Percentiles rank a stretch among this genome's conserved stretches.
Evolutionary conservation across 345 rosid species (phyloP).

Genomic region (thale cress (Arabidopsis thaliana)): DNA sequence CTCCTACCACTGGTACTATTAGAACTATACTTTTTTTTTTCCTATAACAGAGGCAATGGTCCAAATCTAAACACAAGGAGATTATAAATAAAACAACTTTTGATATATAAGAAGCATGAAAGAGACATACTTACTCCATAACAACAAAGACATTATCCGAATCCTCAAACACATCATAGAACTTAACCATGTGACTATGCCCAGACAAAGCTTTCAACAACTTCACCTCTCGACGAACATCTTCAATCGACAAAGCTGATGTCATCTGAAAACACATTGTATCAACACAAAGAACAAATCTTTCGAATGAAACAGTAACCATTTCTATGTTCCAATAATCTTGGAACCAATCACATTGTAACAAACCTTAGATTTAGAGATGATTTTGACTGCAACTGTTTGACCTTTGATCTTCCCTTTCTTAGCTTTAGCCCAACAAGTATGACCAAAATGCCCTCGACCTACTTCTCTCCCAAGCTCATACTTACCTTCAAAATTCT

Average conservation of each 20-base stretch:
- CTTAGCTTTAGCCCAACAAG: conserved; percentile 85
- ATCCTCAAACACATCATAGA: conserved; percentile 90
- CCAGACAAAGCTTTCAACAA: conserved; percentile 81
- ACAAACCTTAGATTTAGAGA: conserved; percentile 80
- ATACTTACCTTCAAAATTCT: conserved; percentile 74
- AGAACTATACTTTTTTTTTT: too few species aligned
- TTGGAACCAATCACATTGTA: conserved; percentile 27
- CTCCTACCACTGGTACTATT: background rate
- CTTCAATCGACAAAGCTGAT: conserved; percentile 80
- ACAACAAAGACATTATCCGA: conserved; percentile 74
- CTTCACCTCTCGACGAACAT: conserved; percentile 94
- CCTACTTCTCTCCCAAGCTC: conserved; percentile 92
- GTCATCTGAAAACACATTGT: conserved; percentile 74
- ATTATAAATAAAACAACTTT: background rate
- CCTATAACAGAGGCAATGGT: background rate
- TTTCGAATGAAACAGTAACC: conserved; percentile 17
- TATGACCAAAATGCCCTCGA: conserved; percentile 98
- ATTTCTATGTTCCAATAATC: background rate
- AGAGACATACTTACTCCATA: conserved; percentile 79
- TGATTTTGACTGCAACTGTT: conserved; percentile 87
- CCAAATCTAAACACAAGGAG: conserved; percentile 4
- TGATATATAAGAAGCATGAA: background rate
- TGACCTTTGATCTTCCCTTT: conserved; percentile 86
- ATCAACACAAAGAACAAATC: background rate
- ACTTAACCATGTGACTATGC: conserved; percentile 77